Conservation (phyloP, 441 rosid species). For the Pelargonium fulgidum region DNA sequence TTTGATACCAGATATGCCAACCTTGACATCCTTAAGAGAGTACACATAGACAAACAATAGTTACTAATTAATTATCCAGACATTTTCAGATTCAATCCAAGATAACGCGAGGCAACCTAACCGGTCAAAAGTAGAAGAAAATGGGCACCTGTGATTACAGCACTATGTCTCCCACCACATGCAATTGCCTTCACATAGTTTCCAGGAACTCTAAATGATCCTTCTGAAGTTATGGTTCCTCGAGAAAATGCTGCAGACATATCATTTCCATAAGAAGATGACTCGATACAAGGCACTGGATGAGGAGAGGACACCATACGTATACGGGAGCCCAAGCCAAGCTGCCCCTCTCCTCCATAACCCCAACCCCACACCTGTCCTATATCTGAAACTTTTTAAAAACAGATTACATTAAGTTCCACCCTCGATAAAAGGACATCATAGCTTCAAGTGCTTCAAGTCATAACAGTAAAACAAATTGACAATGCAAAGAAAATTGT, state of each 20-base stretch:
- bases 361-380: constrained; percentile 99
- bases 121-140: background rate
- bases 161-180: constrained; percentile 6
- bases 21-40: background rate
- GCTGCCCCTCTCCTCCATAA: constrained; percentile 99
- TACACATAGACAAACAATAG: background rate
- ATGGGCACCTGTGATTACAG: constrained; percentile 4
- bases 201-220: constrained; percentile 6
- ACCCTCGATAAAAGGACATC: constrained; percentile 25
- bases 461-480: constrained; percentile 23
- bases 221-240: background rate
- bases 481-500: constrained; percentile 29
- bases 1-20: background rate
- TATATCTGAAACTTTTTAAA: constrained; percentile 58
- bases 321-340: constrained; percentile 88
- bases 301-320: constrained; percentile 92
- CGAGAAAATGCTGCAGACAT: background rate
- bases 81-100: background rate
- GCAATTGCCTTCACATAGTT: constrained; percentile 9
- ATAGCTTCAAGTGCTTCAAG: constrained; percentile 22
- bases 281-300: constrained; percentile 65
- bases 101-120: background rate
- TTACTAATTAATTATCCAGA: no score
- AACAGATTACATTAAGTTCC: constrained; percentile 33
- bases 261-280: no score